Evolutionary conservation across 768 basidiomycete species (phyloP).

Genomic region (Lactarius vividus): DNA sequence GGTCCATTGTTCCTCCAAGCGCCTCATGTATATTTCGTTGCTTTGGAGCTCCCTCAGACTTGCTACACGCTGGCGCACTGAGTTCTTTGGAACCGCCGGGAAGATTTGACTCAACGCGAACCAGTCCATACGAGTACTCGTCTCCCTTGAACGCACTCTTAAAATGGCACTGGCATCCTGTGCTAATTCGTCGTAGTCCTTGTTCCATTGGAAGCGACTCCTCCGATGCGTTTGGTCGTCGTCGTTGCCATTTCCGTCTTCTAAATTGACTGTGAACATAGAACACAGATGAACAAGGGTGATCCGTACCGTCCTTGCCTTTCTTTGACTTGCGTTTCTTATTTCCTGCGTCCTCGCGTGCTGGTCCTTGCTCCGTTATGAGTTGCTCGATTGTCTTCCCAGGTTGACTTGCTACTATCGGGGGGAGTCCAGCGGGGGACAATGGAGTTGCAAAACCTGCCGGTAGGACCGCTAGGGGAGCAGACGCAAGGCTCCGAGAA

Average conservation of each 20-base stretch:
- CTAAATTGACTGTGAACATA: not conserved
- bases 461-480: slow-evolving; percentile 1
- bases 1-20: slow-evolving; percentile 81
- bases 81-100: slow-evolving; percentile 68
- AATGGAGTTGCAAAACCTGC: slow-evolving; percentile 10
- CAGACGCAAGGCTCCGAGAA: slow-evolving; percentile 4
- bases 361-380: slow-evolving; percentile 52
- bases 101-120: slow-evolving; percentile 76
- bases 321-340: slow-evolving; percentile 40
- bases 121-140: slow-evolving; percentile 61
- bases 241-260: slow-evolving; percentile 15
- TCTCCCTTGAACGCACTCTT: slow-evolving; percentile 64
- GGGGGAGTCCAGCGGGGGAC: slow-evolving; percentile 35
- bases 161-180: slow-evolving; percentile 84
- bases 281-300: not conserved
- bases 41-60: slow-evolving; percentile 60
- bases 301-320: slow-evolving; percentile 29
- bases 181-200: slow-evolving; percentile 85
- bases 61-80: slow-evolving; percentile 64
- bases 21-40: slow-evolving; percentile 70
- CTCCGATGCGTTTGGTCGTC: slow-evolving; percentile 38
- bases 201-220: slow-evolving; percentile 77
- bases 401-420: slow-evolving; percentile 43
- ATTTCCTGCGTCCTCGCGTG: slow-evolving; percentile 34
- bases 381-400: slow-evolving; percentile 53